phyloP scores from a whole-genome alignment of 1,139 yeast species.

The Yamadazyma jaroonii region DNA sequence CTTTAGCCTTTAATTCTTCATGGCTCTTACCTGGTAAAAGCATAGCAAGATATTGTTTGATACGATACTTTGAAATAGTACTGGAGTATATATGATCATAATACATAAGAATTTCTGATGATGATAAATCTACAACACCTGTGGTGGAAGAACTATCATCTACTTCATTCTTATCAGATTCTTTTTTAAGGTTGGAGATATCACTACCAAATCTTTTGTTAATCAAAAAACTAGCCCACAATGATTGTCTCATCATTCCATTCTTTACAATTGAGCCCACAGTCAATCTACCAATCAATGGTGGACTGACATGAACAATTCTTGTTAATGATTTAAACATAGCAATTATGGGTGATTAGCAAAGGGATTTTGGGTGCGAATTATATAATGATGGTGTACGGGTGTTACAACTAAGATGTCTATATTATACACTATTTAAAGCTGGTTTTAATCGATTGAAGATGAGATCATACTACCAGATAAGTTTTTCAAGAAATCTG shows the following conservation, averaged over 20 bases:
- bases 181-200: conserved; percentile 31
- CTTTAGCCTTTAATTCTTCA: conserved; percentile 20
- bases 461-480: conserved; percentile 33
- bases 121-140: conserved; percentile 39
- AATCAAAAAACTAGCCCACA: conserved; percentile 20
- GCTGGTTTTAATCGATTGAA: conserved; percentile 31
- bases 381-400: too few species aligned
- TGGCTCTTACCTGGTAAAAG: conserved; percentile 18
- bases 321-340: background rate
- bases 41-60: conserved; percentile 21
- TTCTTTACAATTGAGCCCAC: too few species aligned
- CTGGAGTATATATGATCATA: conserved; percentile 39
- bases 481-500: conserved; percentile 42
- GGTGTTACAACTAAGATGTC: too few species aligned
- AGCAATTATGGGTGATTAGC: too few species aligned
- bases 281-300: too few species aligned
- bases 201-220: conserved; percentile 18
- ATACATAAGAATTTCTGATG: conserved; percentile 34
- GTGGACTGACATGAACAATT: too few species aligned
- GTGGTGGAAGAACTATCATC: conserved; percentile 39
- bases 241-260: too few species aligned
- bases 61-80: conserved; percentile 20
- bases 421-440: too few species aligned
- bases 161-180: conserved; percentile 29
- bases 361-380: background rate